Conservation (phyloP, 2,329 filamentous ascomycete genomes). For the Trichoderma sp. region DNA sequence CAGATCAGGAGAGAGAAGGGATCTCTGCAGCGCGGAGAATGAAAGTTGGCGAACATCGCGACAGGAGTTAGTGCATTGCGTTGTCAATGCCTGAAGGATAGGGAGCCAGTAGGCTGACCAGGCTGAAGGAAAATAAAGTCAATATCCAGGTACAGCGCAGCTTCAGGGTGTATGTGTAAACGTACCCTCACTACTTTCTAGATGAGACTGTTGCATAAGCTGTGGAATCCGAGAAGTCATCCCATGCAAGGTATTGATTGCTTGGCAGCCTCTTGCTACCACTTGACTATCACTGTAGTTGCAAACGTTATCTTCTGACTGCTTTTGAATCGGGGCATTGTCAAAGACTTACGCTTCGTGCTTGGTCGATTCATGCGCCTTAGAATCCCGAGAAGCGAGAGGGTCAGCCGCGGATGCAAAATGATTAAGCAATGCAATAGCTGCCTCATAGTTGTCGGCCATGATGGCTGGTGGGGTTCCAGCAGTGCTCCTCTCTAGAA, state of each 20-base stretch:
- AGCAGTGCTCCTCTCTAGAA: constrained; percentile 76
- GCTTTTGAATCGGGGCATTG: not conserved
- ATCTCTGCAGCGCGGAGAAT: constrained; percentile 81
- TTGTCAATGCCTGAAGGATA: constrained; percentile 84
- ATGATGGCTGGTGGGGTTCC: constrained; percentile 81
- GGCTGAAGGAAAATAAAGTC: constrained; percentile 52
- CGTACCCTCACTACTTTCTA: constrained; percentile 80
- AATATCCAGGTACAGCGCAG: constrained; percentile 10
- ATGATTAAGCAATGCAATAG: constrained; percentile 80
- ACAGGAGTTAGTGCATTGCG: constrained; percentile 91
- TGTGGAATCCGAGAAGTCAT: constrained; percentile 80
- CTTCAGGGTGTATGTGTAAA: not conserved
- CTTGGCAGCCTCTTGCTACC: constrained; percentile 75
- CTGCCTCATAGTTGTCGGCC: constrained; percentile 92
- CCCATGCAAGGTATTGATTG: constrained; percentile 77
- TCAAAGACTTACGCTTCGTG: not conserved
- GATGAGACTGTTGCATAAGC: constrained; percentile 88
- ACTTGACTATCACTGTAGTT: constrained; percentile 48
- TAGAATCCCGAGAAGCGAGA: constrained; percentile 11
- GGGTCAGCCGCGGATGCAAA: constrained; percentile 77
- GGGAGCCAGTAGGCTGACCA: constrained; percentile 99
- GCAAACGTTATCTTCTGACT: constrained; percentile 49
- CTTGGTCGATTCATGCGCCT: not conserved
- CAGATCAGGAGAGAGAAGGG: constrained; percentile 80
- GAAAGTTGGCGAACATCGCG: constrained; percentile 89